Base-by-base conservation (phyloP, 768 basidiomycete genomes). In the Psilocybe tampanensis region DNA sequence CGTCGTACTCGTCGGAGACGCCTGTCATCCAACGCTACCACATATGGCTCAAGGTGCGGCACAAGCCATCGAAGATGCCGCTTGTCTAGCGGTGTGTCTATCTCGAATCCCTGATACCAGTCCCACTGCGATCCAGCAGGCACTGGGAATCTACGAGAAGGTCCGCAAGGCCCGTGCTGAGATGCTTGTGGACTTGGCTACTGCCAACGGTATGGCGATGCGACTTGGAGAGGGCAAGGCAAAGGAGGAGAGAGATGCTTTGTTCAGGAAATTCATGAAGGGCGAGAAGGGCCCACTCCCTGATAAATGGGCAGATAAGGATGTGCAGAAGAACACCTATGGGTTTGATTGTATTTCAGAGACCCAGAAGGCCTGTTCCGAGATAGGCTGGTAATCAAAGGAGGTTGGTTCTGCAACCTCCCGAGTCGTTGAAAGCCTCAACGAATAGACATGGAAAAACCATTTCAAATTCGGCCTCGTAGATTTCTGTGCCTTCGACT, bases 241-340 rank as follows among this genome's bases (percentile, higher is more conserved):
- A 13, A 54, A 33, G 32, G 53, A 44, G 33, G 53, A 54, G 29
- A 29, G 53, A 22, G 53, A 54, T 44, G 44, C 43, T 2, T 15
- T 33, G 44, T 54, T 54, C 21, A n/a, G 24, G 17, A 34, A 44
- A 29, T 17, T 44, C 5, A 23, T 48, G 47, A 54, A 34, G 26
- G 53, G 43, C 15, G 44, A 33, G 4, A 45, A 44, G 23, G 53
- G 42, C 12, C 17, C 53, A n/a, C 26, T 54, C 9, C 53, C 53
- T n/a, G 53, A 54, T 32, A 44, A 45, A 19, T 54, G 53, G 53
- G 53, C 53, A 43, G 53, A 54, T 44, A 45, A 32, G 26, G 53
- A 54, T 18, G 44, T 54, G 0, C 53, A 54, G 33, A 54, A 33
- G 43, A 44, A 32, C 9, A 44, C 34, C 1, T 54, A 54, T 45